These are phyloP conservation scores for Zalaria obscura DNA, from an alignment of 2,329 filamentous ascomycete genomes.

Conservation along the genomic window DNA sequence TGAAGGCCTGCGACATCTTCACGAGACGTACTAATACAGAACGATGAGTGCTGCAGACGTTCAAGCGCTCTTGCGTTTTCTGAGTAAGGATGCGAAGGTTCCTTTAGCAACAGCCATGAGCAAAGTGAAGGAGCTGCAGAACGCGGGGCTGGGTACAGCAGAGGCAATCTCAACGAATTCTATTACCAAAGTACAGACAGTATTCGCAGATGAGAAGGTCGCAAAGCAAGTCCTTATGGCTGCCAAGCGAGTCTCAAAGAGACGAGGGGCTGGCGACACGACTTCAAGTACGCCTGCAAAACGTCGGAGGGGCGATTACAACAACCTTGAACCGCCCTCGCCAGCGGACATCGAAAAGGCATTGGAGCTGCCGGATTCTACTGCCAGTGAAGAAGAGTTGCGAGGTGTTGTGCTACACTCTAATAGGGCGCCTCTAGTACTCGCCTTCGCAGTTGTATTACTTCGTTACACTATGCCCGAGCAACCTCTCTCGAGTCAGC, in stretches of 20 bases:
- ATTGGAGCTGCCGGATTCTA: conserved; percentile 41
- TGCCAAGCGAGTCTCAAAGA: conserved; percentile 42
- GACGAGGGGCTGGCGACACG: conserved; percentile 30
- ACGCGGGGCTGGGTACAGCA: conserved; percentile 29
- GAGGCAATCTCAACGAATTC: conserved; percentile 36
- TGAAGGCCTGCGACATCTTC: no score
- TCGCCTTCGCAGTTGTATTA: conserved; percentile 64
- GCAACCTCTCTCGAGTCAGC: conserved; percentile 68
- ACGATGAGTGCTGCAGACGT: conserved; percentile 4
- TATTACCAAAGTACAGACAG: conserved; percentile 24
- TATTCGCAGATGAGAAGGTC: conserved; percentile 38
- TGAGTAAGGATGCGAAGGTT: conserved; percentile 43
- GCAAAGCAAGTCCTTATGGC: conserved; percentile 43
- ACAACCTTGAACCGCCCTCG: conserved; percentile 6
- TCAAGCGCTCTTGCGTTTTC: conserved; percentile 35
- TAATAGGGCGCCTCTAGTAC: conserved; percentile 67
- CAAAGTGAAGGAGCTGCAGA: conserved; percentile 40
- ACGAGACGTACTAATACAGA: no score
- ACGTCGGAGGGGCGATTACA: conserved; percentile 7
- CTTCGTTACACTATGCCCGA: conserved; percentile 72
- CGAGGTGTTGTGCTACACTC: conserved; percentile 47
- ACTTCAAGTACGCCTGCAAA: conserved; percentile 9
- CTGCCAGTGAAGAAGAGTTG: conserved; percentile 45
- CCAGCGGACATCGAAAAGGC: conserved; percentile 49
- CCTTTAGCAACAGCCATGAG: conserved; percentile 39